These are phyloP conservation scores for Alternaria dauci DNA, from an alignment of 2,329 filamentous ascomycete species.

Conservation along the genomic window DNA sequence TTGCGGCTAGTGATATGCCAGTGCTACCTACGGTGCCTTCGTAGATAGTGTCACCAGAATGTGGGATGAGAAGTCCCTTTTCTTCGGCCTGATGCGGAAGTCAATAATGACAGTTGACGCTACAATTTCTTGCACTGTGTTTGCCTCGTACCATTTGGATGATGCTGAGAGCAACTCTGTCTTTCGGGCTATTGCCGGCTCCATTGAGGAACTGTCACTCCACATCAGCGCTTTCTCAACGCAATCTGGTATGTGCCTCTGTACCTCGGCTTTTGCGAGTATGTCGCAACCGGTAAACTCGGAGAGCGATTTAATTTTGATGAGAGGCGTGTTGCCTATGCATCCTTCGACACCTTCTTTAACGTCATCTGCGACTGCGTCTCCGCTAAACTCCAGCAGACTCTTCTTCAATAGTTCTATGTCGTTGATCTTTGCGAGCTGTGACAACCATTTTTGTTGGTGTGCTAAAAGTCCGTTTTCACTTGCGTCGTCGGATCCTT, in stretches of 20 bases:
- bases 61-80: conserved; percentile 75
- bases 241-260: background rate
- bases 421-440: conserved; percentile 36
- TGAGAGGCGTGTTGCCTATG: conserved; percentile 91
- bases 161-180: conserved; percentile 90
- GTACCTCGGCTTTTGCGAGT: conserved; percentile 85
- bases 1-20: conserved; percentile 89
- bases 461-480: conserved; percentile 29
- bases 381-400: conserved; percentile 28
- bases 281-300: conserved; percentile 88
- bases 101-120: conserved; percentile 13
- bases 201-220: conserved; percentile 79
- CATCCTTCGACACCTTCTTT: conserved; percentile 85
- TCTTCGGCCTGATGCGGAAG: conserved; percentile 70
- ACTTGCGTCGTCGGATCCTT: conserved; percentile 19
- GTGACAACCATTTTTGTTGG: conserved; percentile 31
- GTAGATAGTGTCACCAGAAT: conserved; percentile 92
- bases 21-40: conserved; percentile 97
- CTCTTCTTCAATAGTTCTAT: conserved; percentile 36
- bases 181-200: conserved; percentile 91
- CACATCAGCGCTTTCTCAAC: conserved; percentile 8
- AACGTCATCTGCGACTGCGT: conserved; percentile 53
- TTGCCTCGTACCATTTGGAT: conserved; percentile 67
- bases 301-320: conserved; percentile 85
- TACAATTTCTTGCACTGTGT: background rate